Base-by-base conservation (phyloP, 352 stramenopile genomes). In the Phytopythium kandeliae region DNA sequence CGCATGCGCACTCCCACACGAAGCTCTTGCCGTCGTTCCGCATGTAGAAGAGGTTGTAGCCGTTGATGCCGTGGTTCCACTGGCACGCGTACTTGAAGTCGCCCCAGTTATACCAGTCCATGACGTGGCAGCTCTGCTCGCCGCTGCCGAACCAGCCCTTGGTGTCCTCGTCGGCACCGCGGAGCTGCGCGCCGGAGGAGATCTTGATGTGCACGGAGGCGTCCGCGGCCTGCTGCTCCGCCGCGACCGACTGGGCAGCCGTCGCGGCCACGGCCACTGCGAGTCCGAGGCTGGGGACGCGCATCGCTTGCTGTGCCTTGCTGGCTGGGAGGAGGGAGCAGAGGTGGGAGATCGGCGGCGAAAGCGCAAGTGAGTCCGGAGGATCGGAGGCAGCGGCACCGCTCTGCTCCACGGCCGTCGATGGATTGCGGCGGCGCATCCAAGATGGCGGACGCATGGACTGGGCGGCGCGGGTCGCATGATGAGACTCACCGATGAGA, bases 31-130 rank as follows among this genome's bases (percentile, higher is more conserved):
- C 42, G 16, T 48, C 49, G 25, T 31, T 31, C 19, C 31, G 40
- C 51, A 24, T n/a, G 51, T 25, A 50, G 51, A 50, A 57, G 24
- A 37, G 19, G 41, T 57, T 45, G 51, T 57, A 45, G 9, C 42
- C 41, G 12, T 43, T 42, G 2, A 26, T 26, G 19, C 15, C 26
- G 50, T 50, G 50, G 19, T 56, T 35, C 50, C 38, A 48, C 5
- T 46, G n/a, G 30, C 49, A 55, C 10, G 49, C 49, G 19, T 56
- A 50, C 50, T 56, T 50, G 50, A 50, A 56, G 10, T 56, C 50
- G 40, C 42, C 22, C 40, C 28, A 56, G 50, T 50, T 56, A 9
- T 48, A 30, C 30, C 40, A 44, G 7, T 56, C 28, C 50, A 56
- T 56, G 11, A 35, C 28, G 7, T 50, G 13, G 40, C 41, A 56